A percentile compares a stretch with the other conserved stretches of the same genome.
These are phyloP conservation scores for Discostella stelligera DNA, from an alignment of 352 stramenopile species.

Conservation along the genomic window DNA sequence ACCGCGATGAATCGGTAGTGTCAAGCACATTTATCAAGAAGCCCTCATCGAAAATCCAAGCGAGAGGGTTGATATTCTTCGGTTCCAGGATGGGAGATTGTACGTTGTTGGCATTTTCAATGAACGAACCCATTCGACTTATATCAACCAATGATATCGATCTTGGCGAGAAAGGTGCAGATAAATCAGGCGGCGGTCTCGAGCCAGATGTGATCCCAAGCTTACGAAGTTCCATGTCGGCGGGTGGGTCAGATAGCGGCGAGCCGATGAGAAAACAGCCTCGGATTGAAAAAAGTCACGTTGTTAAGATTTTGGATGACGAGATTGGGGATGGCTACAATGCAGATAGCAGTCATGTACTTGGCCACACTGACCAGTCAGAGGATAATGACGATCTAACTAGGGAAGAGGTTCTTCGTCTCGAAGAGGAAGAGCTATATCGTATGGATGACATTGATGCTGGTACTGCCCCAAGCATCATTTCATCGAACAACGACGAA, in stretches of 20 bases:
- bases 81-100: slow-evolving; percentile 78
- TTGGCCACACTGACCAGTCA: slow-evolving; percentile 5
- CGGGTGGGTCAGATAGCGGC: not conserved
- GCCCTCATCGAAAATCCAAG: slow-evolving; percentile 12
- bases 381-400: slow-evolving; percentile 2
- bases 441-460: slow-evolving; percentile 31
- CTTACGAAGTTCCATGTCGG: slow-evolving; percentile 20
- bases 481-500: slow-evolving; percentile 38
- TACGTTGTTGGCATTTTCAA: slow-evolving; percentile 68
- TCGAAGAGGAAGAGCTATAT: slow-evolving; percentile 76
- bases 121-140: slow-evolving; percentile 43
- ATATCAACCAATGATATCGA: slow-evolving; percentile 26
- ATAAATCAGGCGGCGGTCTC: slow-evolving; percentile 24
- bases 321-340: slow-evolving; percentile 7
- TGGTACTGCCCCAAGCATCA: slow-evolving; percentile 22
- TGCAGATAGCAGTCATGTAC: not conserved
- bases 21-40: slow-evolving; percentile 19
- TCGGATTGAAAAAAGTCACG: slow-evolving; percentile 3
- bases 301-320: slow-evolving; percentile 28
- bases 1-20: not conserved
- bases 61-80: slow-evolving; percentile 68
- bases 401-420: slow-evolving; percentile 55
- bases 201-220: slow-evolving; percentile 31
- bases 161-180: slow-evolving; percentile 19
- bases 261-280: slow-evolving; percentile 20